These are phyloP conservation scores for Parachaetomium inaequale DNA, from an alignment of 495 filamentous ascomycete species.

Conservation along the genomic window DNA sequence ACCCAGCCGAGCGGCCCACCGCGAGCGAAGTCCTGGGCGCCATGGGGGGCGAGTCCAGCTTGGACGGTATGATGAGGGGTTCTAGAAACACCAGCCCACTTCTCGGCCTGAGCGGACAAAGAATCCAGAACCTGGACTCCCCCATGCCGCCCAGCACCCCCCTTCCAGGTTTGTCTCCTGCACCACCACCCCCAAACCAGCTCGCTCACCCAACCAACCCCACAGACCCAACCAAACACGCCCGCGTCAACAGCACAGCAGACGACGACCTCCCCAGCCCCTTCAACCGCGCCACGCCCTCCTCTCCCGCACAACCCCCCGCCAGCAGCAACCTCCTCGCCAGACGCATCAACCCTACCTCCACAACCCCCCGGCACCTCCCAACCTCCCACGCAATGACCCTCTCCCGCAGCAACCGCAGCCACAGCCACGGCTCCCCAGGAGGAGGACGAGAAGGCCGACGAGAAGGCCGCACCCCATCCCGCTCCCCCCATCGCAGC, in stretches of 20 bases:
- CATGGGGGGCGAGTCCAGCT: slow-evolving; percentile 63
- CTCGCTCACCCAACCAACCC: background rate
- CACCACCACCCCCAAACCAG: background rate
- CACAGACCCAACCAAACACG: slow-evolving; percentile 40
- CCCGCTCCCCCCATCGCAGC: slow-evolving; percentile 31
- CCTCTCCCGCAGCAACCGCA: slow-evolving; percentile 16
- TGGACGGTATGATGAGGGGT: slow-evolving; percentile 36
- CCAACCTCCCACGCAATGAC: slow-evolving; percentile 9
- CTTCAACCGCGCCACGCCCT: slow-evolving; percentile 27
- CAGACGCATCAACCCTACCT: slow-evolving; percentile 2
- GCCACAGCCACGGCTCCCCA: background rate
- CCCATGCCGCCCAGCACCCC: slow-evolving; percentile 46
- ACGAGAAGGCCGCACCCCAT: background rate
- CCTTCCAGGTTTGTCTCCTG: slow-evolving; percentile 36
- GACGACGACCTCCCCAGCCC: slow-evolving; percentile 32
- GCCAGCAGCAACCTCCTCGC: slow-evolving; percentile 19
- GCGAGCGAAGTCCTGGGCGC: slow-evolving; percentile 82
- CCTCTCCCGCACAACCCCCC: slow-evolving; percentile 26
- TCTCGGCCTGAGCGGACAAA: slow-evolving; percentile 42
- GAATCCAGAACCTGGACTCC: slow-evolving; percentile 57
- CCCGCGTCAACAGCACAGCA: slow-evolving; percentile 32
- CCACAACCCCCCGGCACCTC: background rate
- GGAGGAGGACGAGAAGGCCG: background rate
- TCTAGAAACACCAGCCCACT: slow-evolving; percentile 35
- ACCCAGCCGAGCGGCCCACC: slow-evolving; percentile 72